phyloP scores from a whole-genome alignment of 257 asterid species.

The Nemophila menziesii region DNA sequence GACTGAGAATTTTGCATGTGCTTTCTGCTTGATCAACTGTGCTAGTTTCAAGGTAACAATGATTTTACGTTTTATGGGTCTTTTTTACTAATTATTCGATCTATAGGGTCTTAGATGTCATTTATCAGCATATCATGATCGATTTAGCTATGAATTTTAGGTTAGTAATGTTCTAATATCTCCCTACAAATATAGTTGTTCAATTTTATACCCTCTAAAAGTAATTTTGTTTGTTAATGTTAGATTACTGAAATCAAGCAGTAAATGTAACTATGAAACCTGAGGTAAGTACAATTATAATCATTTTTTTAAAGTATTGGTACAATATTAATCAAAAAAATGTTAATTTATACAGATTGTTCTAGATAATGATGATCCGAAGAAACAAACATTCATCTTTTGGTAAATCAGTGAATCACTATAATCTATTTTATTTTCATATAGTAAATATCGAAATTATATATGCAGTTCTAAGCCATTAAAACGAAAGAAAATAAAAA shows the following conservation, averaged over 20 bases:
- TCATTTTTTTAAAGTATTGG: no score
- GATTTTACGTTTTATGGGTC: constrained; percentile 9
- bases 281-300: constrained; percentile 75
- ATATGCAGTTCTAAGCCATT: constrained; percentile 58
- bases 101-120: constrained; percentile 86
- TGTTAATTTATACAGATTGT: constrained; percentile 37
- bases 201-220: no score
- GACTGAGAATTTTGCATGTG: constrained; percentile 96
- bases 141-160: constrained; percentile 96
- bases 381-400: constrained; percentile 71
- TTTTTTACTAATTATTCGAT: constrained; percentile 15
- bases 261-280: constrained; percentile 83
- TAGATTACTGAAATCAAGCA: constrained; percentile 91
- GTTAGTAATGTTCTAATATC: constrained; percentile 47
- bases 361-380: constrained; percentile 85
- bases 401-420: constrained; percentile 42
- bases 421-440: constrained; percentile 7
- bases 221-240: no score
- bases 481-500: constrained; percentile 39
- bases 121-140: constrained; percentile 68
- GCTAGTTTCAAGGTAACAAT: constrained; percentile 78
- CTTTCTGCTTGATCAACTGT: constrained; percentile 96
- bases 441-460: constrained; percentile 16
- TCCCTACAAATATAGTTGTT: no score
- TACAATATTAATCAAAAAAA: no score